Percentiles rank a stretch among this genome's conserved stretches.
phyloP scores from a whole-genome alignment of 1,284 basidiomycete species.

The Rhodotorula sp. region DNA sequence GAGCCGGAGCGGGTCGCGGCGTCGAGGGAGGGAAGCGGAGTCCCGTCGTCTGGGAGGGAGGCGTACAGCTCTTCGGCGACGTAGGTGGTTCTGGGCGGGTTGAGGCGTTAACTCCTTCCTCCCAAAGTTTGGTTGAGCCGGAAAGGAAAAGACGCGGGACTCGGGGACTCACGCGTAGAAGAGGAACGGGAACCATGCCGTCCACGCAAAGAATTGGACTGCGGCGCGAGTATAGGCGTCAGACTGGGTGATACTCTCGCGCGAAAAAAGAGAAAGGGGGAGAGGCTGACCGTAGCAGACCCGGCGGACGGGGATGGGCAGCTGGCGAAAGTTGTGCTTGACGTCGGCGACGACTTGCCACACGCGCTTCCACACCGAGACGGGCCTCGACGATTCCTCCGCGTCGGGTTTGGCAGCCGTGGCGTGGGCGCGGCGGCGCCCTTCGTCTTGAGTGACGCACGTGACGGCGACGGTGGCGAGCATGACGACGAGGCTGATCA shows the following conservation, averaged over 20 bases:
- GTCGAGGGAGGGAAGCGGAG: slow-evolving; percentile 55
- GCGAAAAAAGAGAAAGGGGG: neutral
- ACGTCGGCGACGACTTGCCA: slow-evolving; percentile 56
- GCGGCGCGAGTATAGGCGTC: no score
- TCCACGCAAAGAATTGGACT: slow-evolving; percentile 67
- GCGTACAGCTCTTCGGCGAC: slow-evolving; percentile 40
- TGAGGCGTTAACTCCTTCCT: neutral
- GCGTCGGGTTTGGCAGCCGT: neutral
- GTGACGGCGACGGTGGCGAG: slow-evolving; percentile 81
- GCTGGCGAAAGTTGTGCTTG: slow-evolving; percentile 63
- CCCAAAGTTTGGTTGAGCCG: neutral
- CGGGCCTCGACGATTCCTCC: slow-evolving; percentile 55
- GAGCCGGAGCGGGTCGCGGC: slow-evolving; percentile 74
- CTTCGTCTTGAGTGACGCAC: slow-evolving; percentile 74
- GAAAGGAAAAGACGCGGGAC: neutral
- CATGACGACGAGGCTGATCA: slow-evolving; percentile 77
- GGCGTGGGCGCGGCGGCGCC: no score
- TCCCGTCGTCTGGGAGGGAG: slow-evolving; percentile 52
- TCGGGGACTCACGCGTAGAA: slow-evolving; percentile 60
- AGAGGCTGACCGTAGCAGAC: slow-evolving; percentile 70
- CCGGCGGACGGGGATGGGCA: slow-evolving; percentile 73
- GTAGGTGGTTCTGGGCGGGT: slow-evolving; percentile 36
- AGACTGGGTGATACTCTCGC: no score
- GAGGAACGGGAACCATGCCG: slow-evolving; percentile 70
- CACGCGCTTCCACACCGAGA: neutral